Conservation (phyloP, 306 rosid species). For the Fragaria ananassa region DNA sequence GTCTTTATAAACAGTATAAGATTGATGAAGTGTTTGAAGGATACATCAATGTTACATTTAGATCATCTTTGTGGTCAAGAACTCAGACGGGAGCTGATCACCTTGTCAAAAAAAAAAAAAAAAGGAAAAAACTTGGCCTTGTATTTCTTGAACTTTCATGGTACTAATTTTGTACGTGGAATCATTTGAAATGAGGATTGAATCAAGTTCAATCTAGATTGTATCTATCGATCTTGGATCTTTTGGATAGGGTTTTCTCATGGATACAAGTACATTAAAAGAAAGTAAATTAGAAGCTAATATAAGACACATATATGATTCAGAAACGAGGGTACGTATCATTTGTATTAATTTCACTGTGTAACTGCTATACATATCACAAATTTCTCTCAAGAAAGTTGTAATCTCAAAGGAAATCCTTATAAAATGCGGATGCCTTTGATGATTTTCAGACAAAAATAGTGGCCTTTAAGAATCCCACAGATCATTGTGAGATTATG, state of each 20-base stretch:
- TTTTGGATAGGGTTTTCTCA: not conserved
- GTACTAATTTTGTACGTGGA: not conserved
- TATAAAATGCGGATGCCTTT: conserved; percentile 39
- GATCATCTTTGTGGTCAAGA: not conserved
- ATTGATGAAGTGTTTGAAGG: too few relatives aligned
- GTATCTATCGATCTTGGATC: not conserved
- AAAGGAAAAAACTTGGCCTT: not conserved
- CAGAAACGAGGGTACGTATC: not conserved
- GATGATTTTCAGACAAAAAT: conserved; percentile 16
- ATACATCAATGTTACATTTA: too few relatives aligned
- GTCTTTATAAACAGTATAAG: not conserved
- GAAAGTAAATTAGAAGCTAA: not conserved
- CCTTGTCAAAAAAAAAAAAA: not conserved
- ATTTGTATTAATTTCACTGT: conserved; percentile 21
- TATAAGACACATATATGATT: not conserved
- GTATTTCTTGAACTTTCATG: not conserved
- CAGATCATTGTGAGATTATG: conserved; percentile 42
- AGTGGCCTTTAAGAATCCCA: not conserved
- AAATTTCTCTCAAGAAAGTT: conserved; percentile 6
- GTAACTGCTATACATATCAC: not conserved
- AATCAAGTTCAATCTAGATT: not conserved
- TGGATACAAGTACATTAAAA: not conserved
- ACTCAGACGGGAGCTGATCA: not conserved
- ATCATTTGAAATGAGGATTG: not conserved
- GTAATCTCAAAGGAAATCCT: conserved; percentile 35